A percentile compares a stretch with the other conserved stretches of the same genome.
These are phyloP conservation scores for Pezicula rhizophila DNA, from an alignment of 2,329 filamentous ascomycete species.

Conservation along the genomic window DNA sequence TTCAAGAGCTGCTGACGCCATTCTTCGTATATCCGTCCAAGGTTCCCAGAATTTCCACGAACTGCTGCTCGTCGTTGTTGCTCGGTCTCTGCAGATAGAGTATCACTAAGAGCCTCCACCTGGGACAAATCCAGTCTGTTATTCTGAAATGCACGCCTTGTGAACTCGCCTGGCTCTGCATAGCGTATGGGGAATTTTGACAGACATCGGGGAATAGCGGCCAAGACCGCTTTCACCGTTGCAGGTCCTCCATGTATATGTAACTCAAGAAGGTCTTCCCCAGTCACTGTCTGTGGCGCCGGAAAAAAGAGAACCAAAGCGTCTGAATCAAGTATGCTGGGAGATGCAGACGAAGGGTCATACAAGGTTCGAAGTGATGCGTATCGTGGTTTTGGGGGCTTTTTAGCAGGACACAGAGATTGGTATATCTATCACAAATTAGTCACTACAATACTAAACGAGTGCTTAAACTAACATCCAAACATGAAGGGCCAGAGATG, in stretches of 20 bases:
- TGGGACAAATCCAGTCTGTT: conserved; percentile 80
- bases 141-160: conserved; percentile 84
- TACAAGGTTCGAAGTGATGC: conserved; percentile 73
- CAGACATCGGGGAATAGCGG: conserved; percentile 59
- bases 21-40: conserved; percentile 71
- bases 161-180: conserved; percentile 94
- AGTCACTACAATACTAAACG: conserved; percentile 3
- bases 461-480: conserved; percentile 43
- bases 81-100: conserved; percentile 70
- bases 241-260: conserved; percentile 92
- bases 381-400: conserved; percentile 50
- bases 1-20: conserved; percentile 76
- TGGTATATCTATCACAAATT: conserved; percentile 52
- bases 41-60: conserved; percentile 62
- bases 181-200: conserved; percentile 56
- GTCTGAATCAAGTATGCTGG: conserved; percentile 55
- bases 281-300: conserved; percentile 75
- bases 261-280: conserved; percentile 86
- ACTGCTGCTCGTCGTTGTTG: conserved; percentile 86
- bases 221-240: conserved; percentile 78
- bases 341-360: conserved; percentile 41
- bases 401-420: conserved; percentile 48
- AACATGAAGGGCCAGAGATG: conserved; percentile 73
- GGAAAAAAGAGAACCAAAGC: conserved; percentile 82
- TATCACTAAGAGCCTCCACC: conserved; percentile 61